Percentiles rank a stretch among this genome's conserved stretches.
Conservation (phyloP, 805 yeast genomes). For the Starmerella roubikii region DNA sequence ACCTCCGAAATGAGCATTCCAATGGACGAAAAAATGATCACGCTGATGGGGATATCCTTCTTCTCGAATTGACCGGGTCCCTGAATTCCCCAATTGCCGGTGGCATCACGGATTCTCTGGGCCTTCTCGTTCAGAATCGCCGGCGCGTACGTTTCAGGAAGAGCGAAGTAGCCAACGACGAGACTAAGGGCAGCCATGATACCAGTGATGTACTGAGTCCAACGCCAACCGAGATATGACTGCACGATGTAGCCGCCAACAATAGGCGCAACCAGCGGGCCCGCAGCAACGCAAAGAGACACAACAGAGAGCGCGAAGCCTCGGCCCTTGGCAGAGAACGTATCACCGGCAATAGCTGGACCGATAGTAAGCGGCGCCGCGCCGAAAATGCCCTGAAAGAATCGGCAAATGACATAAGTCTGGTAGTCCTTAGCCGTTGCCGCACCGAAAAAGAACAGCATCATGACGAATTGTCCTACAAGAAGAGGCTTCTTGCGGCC, state of each 20-base stretch:
- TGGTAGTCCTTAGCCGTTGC: constrained; percentile 73
- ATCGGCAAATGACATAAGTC: constrained; percentile 55
- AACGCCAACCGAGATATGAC: constrained; percentile 64
- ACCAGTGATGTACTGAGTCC: constrained; percentile 64
- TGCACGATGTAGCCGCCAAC: constrained; percentile 54
- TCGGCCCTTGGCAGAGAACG: constrained; percentile 50
- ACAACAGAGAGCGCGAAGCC: constrained; percentile 67
- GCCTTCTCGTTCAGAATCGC: constrained; percentile 53
- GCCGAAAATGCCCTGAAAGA: constrained; percentile 69
- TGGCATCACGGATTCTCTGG: constrained; percentile 42
- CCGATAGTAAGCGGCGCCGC: constrained; percentile 77
- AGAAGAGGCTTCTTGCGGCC: constrained; percentile 56
- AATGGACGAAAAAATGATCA: constrained; percentile 23
- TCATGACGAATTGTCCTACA: constrained; percentile 42
- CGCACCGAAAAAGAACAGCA: constrained; percentile 52
- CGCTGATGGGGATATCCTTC: constrained; percentile 21
- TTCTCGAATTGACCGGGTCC: constrained; percentile 42
- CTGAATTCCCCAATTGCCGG: constrained; percentile 72
- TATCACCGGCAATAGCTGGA: constrained; percentile 78
- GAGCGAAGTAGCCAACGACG: constrained; percentile 32
- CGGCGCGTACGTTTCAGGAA: constrained; percentile 62
- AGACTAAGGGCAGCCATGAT: constrained; percentile 39
- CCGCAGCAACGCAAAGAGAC: constrained; percentile 49
- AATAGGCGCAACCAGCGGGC: constrained; percentile 76
- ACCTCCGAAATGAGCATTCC: constrained; percentile 29